Base-by-base conservation (phyloP, 1,139 yeast species). In the Geotrichum candidum region DNA sequence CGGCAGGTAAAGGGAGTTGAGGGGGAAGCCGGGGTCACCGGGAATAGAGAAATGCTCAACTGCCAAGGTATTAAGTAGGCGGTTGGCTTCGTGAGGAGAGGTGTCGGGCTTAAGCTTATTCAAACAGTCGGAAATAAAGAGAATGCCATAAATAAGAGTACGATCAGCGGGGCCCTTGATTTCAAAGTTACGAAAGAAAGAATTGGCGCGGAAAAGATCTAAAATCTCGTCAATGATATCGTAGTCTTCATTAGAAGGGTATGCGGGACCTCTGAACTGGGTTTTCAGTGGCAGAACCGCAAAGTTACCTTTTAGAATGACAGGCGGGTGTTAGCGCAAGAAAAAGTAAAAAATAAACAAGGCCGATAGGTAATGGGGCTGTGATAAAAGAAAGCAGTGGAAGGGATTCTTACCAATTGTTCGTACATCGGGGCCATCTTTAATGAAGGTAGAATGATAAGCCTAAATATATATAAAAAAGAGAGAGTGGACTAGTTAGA, bases 161-260 rank as follows among this genome's bases (percentile, higher is more conserved):
- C 99, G 82, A 75, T 94, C 99, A 2, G 97, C 88, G 23, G 96
- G 90, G 13, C 97, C 96, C 74, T 90, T 90, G 77, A 94, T 91
- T 77, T 95, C 99, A 75, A 94, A 95, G 80, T 94, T 94, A 73
- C 90, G 88, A 82, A 95, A 94, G 77, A 94, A 92, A 7, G 97
- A 89, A 76, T 94, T 94, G 70, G 98, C 97, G 68, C 99, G 82
- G 76, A 94, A 94, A 64, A 94, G 81, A 75, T 94, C 99, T 64
- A 94, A 78, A 35, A 87, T 82, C 75, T 94, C 99, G 72, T 94
- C 99, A 63, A 89, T 82, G 64, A 94, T 89, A 75, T 94, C 99
- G 74, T 91, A 92, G 69, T 89, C 96, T 35, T 84, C 83, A 63
- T 82, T 80, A 6, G 91, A 84, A 7, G 96, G 96, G 73, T 86